Evolutionary conservation across 306 rosid species (phyloP).

Genomic region (Bauhinia variegata): DNA sequence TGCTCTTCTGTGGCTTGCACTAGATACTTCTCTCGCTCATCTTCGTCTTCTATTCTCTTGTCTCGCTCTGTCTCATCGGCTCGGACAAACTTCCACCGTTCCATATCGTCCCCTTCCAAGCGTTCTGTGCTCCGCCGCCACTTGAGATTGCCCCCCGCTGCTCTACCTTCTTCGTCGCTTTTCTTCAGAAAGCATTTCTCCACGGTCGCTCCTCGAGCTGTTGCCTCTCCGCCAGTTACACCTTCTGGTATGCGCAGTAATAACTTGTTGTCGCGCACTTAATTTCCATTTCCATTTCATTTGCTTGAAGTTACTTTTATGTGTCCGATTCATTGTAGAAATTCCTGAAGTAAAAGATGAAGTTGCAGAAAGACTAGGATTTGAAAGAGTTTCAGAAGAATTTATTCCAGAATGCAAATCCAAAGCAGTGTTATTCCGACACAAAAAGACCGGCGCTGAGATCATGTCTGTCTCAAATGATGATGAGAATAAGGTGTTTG

Average conservation of each 20-base stretch:
- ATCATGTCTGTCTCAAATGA: slow-evolving; percentile 84
- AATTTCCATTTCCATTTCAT: neutral
- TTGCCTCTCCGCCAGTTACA: slow-evolving; percentile 54
- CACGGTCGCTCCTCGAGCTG: slow-evolving; percentile 62
- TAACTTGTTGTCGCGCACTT: neutral
- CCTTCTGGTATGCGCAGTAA: slow-evolving; percentile 48
- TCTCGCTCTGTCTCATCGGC: slow-evolving; percentile 34
- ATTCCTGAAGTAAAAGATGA: slow-evolving; percentile 60
- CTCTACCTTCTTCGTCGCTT: slow-evolving; percentile 32
- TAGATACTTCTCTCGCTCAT: slow-evolving; percentile 55
- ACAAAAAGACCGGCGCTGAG: slow-evolving; percentile 83
- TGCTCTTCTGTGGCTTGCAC: slow-evolving; percentile 54
- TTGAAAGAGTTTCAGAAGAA: slow-evolving; percentile 80
- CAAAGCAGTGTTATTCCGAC: slow-evolving; percentile 78
- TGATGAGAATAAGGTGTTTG: slow-evolving; percentile 97
- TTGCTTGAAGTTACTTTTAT: too few relatives aligned
- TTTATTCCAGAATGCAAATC: slow-evolving; percentile 89
- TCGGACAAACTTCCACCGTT: slow-evolving; percentile 24
- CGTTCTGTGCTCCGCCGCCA: slow-evolving; percentile 54
- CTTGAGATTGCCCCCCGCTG: slow-evolving; percentile 37
- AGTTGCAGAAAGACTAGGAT: slow-evolving; percentile 69
- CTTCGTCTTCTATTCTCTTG: slow-evolving; percentile 20
- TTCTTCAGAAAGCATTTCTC: slow-evolving; percentile 54
- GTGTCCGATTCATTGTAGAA: slow-evolving; percentile 31
- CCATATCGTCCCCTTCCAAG: slow-evolving; percentile 18